Base-by-base conservation (phyloP, 2,329 filamentous ascomycete genomes). In the Claviceps sp. region DNA sequence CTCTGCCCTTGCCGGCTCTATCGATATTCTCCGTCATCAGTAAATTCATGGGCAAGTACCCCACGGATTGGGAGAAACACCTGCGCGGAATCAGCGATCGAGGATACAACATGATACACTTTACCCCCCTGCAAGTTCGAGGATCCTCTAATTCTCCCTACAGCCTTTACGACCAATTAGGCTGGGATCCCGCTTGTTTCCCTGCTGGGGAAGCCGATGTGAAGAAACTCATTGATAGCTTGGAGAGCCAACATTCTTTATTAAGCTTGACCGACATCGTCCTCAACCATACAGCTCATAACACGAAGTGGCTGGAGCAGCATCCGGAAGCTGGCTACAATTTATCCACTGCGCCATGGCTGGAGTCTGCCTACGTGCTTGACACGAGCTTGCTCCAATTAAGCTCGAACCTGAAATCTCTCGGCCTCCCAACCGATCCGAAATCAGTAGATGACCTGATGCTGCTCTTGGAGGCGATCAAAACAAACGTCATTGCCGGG, bases 41-140 rank as follows among this genome's bases (percentile, higher is more conserved):
- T 64, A 98, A 98, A 70, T 96, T 96, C 71, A 94, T 98, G 88
- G 93, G 93, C 56, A 83, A 84, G 62, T 95, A 93, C 63, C 88
- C 91, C 0, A 75, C 75, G 16, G 87, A 95, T 61, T 98, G 91
- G 90, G 82, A 96, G 64, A 85, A 81, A 49, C 91, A 97, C 65
- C 72, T 98, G 52, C 77, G 79, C 52, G 90, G 93, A 29, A 95
- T 98, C 65, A 86, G 87, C 64, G 81, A 86, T 61, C 79, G 93
- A 55, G 90, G 90, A 45, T 98, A 98, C 76, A 98, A 98, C 71
- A 96, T 97, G 89, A 82, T 98, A 54, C 93, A 98, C 68, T 98
- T 98, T 67, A 96, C 93, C 2, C 93, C 93, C 9, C 74, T 98
- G 58, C 93, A 95, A 75, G 77, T 85, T 53, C 83, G 93, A 54